Percentiles rank a stretch among this genome's conserved stretches.
Conservation (phyloP, 768 basidiomycete genomes). For the Phylloporus sp. region DNA sequence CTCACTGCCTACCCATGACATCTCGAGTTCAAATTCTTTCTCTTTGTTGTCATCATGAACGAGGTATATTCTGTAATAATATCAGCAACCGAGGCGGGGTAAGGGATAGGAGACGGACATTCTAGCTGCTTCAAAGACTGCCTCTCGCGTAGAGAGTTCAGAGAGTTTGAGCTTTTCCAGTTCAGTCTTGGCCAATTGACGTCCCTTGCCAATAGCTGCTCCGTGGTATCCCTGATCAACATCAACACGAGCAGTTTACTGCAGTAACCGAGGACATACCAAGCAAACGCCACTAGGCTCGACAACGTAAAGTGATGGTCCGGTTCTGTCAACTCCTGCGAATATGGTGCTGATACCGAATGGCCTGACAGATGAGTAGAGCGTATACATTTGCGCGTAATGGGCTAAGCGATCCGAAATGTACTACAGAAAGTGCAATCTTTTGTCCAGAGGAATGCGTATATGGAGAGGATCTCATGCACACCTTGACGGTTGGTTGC, state of each 20-base stretch:
- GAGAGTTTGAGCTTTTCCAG: slow-evolving; percentile 91
- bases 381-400: slow-evolving; percentile 94
- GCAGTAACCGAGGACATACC: slow-evolving; percentile 42
- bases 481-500: slow-evolving; percentile 77
- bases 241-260: not conserved
- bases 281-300: slow-evolving; percentile 94
- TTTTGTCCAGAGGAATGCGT: not conserved
- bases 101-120: slow-evolving; percentile 58
- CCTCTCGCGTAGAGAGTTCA: slow-evolving; percentile 77
- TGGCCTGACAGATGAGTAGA: slow-evolving; percentile 96
- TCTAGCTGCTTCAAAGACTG: slow-evolving; percentile 88
- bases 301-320: slow-evolving; percentile 82
- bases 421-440: slow-evolving; percentile 31
- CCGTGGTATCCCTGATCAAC: slow-evolving; percentile 81
- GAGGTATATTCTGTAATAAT: slow-evolving; percentile 74
- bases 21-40: slow-evolving; percentile 96
- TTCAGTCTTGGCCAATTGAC: slow-evolving; percentile 96
- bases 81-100: slow-evolving; percentile 4
- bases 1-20: slow-evolving; percentile 93
- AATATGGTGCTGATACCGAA: slow-evolving; percentile 95
- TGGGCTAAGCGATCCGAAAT: slow-evolving; percentile 76
- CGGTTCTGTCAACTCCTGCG: slow-evolving; percentile 83
- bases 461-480: slow-evolving; percentile 5
- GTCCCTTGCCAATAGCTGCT: slow-evolving; percentile 97
- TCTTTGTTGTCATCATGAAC: slow-evolving; percentile 98